These are phyloP conservation scores for Alternaria alternata DNA, from an alignment of 2,329 filamentous ascomycete species.

Conservation along the genomic window DNA sequence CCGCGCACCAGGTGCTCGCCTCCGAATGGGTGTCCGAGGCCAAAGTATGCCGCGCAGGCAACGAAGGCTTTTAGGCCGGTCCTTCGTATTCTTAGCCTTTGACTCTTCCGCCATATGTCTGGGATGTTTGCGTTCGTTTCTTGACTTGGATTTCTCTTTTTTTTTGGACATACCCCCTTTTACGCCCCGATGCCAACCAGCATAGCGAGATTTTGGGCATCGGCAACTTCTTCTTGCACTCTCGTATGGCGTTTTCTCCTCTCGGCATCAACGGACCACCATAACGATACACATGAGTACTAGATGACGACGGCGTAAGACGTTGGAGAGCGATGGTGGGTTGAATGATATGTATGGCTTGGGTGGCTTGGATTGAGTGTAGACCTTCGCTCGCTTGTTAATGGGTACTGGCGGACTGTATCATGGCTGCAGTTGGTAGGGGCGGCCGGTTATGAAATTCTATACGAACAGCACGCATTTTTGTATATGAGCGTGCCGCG, in stretches of 20 bases:
- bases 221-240: conserved; percentile 33
- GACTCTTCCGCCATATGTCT: conserved; percentile 22
- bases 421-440: conserved; percentile 26
- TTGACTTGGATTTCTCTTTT: conserved; percentile 32
- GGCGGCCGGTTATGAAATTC: conserved; percentile 27
- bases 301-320: conserved; percentile 33
- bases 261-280: conserved; percentile 26
- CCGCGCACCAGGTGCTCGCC: conserved; percentile 94
- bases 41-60: conserved; percentile 93
- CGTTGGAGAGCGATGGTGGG: conserved; percentile 11
- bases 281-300: conserved; percentile 31
- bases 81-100: conserved; percentile 18
- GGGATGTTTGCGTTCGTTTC: conserved; percentile 29
- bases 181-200: conserved; percentile 45
- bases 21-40: conserved; percentile 99
- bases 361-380: conserved; percentile 26
- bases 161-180: conserved; percentile 48
- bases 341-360: conserved; percentile 20
- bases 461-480: conserved; percentile 37
- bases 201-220: conserved; percentile 45
- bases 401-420: conserved; percentile 23
- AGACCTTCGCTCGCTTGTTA: conserved; percentile 35
- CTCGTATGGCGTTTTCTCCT: conserved; percentile 32
- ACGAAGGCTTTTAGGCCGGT: conserved; percentile 80
- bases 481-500: conserved; percentile 35